Percentiles rank a stretch among this genome's conserved stretches.
These are phyloP conservation scores for Globisporangium carolinianum DNA, from an alignment of 352 stramenopile genomes.

Conservation along the genomic window DNA sequence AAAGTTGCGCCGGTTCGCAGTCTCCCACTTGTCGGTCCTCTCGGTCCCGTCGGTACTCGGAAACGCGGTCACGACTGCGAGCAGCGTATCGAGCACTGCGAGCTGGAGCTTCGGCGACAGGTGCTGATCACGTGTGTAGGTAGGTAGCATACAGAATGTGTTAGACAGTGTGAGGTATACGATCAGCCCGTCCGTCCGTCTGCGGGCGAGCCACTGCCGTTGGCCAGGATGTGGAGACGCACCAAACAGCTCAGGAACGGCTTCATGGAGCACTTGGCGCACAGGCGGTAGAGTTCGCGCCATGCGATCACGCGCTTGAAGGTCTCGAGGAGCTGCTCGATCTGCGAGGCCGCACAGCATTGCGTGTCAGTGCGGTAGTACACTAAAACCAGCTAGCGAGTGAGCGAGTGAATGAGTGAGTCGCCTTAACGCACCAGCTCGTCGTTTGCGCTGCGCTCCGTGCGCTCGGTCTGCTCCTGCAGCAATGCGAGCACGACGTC, in stretches of 20 bases:
- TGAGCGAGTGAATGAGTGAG: background rate
- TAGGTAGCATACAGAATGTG: background rate
- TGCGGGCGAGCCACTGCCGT: background rate
- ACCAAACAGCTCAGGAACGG: constrained; percentile 72
- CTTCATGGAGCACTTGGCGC: constrained; percentile 78
- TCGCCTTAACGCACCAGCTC: constrained; percentile 27
- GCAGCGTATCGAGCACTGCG: constrained; percentile 55
- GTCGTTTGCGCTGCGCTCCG: constrained; percentile 39
- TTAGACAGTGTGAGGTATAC: background rate
- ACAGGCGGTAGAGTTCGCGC: constrained; percentile 74
- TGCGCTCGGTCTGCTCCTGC: constrained; percentile 53
- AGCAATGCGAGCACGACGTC: constrained; percentile 65
- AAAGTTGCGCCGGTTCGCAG: constrained; percentile 72
- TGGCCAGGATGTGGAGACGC: constrained; percentile 1
- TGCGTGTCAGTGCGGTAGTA: no score
- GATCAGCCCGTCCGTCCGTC: background rate
- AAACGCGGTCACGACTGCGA: constrained; percentile 52
- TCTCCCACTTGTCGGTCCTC: constrained; percentile 67
- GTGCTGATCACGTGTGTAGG: constrained; percentile 15
- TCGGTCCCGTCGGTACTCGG: constrained; percentile 39
- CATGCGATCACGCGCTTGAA: constrained; percentile 75
- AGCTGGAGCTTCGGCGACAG: constrained; percentile 44
- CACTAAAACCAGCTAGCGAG: no score
- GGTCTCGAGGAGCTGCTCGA: constrained; percentile 51
- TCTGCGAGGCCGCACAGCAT: constrained; percentile 18